A percentile compares a stretch with the other conserved stretches of the same genome.
Conservation (phyloP, 108 stramenopile species). For the Phaeodactylum tricornutum region DNA sequence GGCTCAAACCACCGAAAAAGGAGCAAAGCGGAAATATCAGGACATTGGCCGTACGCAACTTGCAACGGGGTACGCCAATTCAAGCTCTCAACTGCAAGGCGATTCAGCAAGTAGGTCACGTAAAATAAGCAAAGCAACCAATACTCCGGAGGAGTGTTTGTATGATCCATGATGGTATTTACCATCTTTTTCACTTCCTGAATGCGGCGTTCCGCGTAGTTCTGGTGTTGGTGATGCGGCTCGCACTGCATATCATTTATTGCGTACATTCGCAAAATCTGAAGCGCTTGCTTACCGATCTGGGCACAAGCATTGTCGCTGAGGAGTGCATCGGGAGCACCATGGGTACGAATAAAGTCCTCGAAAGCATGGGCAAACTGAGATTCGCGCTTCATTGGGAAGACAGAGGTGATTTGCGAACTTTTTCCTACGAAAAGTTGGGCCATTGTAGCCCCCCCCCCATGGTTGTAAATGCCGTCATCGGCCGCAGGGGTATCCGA, state of each 20-base stretch:
- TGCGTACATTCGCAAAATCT: constrained; percentile 4
- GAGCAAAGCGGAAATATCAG: constrained; percentile 3
- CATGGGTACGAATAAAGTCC: constrained; percentile 10
- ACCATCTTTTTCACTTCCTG: constrained; percentile 7
- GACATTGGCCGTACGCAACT: background rate
- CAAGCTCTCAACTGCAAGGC: constrained; percentile 1
- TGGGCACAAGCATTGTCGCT: constrained; percentile 11
- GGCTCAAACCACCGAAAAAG: constrained; percentile 4
- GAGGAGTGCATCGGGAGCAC: constrained; percentile 7
- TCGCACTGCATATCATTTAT: constrained; percentile 7
- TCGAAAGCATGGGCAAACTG: constrained; percentile 8
- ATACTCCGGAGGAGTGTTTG: constrained; percentile 8
- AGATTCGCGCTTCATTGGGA: constrained; percentile 6
- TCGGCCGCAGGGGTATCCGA: background rate
- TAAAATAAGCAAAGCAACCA: constrained; percentile 16
- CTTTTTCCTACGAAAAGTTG: constrained; percentile 10
- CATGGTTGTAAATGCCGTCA: background rate
- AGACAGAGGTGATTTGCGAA: constrained; percentile 2
- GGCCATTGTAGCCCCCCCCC: constrained; percentile 1
- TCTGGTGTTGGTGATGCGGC: constrained; percentile 14
- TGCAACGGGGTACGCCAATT: too few species aligned
- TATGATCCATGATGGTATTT: constrained; percentile 11
- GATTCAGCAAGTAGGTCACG: too few species aligned
- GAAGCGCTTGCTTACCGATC: background rate
- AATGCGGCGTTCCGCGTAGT: constrained; percentile 9